Evolutionary conservation across 2,329 filamentous ascomycete species (phyloP).

Genomic region (Rhynchosporium secalis): DNA sequence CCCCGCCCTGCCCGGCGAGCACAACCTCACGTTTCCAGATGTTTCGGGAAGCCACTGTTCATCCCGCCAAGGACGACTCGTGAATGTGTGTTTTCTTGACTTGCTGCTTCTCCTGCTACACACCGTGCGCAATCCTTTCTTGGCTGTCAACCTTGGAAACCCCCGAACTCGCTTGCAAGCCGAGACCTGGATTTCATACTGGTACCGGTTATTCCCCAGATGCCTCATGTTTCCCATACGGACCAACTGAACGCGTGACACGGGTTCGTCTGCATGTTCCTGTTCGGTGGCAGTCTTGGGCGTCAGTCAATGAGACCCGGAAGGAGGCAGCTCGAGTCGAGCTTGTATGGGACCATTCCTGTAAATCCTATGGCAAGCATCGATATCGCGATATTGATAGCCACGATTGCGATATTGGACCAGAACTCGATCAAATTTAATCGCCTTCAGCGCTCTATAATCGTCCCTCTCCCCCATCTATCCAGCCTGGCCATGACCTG

Average conservation of each 20-base stretch:
- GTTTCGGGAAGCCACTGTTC: constrained; percentile 9
- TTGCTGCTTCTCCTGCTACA: not conserved
- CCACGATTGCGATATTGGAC: not conserved
- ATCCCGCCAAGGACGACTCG: constrained; percentile 5
- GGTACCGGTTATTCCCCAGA: constrained; percentile 5
- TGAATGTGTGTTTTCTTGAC: not conserved
- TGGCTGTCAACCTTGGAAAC: no score
- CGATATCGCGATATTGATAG: not conserved
- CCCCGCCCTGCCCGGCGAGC: no score
- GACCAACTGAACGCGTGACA: not conserved
- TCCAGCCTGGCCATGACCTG: not conserved
- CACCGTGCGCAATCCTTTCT: not conserved
- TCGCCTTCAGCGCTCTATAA: not conserved
- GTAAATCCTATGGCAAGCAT: not conserved
- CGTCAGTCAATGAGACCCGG: not conserved
- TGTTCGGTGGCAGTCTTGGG: not conserved
- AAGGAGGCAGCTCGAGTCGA: constrained; percentile 3
- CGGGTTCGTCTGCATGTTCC: constrained; percentile 2
- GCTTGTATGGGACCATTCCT: not conserved
- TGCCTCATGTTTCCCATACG: not conserved
- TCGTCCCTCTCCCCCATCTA: constrained; percentile 6
- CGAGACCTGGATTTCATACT: no score
- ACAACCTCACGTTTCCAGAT: constrained; percentile 9
- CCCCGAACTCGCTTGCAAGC: no score
- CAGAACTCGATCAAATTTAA: not conserved